Evolutionary conservation across 129 eudicot species (phyloP).

Genomic region (Centaurea solstitialis): DNA sequence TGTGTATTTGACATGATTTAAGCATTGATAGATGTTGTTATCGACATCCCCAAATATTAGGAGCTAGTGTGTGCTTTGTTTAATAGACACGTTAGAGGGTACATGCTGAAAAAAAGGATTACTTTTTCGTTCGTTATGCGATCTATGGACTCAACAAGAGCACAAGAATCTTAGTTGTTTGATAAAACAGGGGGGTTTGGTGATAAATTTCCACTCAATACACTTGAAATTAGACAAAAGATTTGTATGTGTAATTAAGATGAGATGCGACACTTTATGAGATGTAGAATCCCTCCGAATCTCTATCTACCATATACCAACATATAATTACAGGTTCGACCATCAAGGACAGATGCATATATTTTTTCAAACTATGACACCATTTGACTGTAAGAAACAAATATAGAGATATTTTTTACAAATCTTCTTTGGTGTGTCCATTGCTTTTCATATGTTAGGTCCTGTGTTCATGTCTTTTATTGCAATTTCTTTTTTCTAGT

Average conservation of each 20-base stretch:
- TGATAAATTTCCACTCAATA: neutral
- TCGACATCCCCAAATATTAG: neutral
- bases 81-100: neutral
- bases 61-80: neutral
- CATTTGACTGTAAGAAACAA: too few relatives aligned
- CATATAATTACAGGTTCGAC: too few relatives aligned
- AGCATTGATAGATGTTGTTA: neutral
- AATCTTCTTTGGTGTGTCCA: too few relatives aligned
- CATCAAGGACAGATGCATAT: too few relatives aligned
- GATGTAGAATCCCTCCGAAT: neutral
- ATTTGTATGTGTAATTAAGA: neutral
- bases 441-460: too few relatives aligned
- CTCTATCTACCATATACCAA: neutral
- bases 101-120: neutral
- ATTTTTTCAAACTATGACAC: too few relatives aligned
- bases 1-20: too few relatives aligned
- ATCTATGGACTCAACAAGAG: neutral
- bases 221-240: neutral
- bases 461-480: too few relatives aligned
- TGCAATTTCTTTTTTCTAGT: slow-evolving; percentile 17
- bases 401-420: too few relatives aligned
- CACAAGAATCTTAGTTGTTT: neutral
- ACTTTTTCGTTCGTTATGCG: neutral
- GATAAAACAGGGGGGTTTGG: too few relatives aligned
- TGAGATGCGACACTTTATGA: neutral